Evolutionary conservation across 2,329 filamentous ascomycete species (phyloP).

Genomic region (Metarhizium sp.): DNA sequence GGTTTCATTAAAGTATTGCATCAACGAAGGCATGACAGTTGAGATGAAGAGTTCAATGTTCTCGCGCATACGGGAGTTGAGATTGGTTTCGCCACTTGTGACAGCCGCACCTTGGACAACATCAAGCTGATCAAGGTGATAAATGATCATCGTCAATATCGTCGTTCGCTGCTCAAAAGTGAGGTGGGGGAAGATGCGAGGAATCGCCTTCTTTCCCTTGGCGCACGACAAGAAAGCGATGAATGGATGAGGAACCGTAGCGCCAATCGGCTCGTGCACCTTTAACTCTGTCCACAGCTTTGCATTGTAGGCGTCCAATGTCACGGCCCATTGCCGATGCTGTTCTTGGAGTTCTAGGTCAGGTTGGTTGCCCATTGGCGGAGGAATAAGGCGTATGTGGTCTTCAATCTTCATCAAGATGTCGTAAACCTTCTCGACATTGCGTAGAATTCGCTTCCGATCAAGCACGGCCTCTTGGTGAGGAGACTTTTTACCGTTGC

Average conservation of each 20-base stretch:
- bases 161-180: conserved; percentile 89
- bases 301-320: conserved; percentile 59
- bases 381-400: conserved; percentile 71
- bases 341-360: conserved; percentile 61
- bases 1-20: conserved; percentile 85
- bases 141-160: conserved; percentile 88
- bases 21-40: conserved; percentile 80
- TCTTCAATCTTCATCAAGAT: conserved; percentile 92
- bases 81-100: conserved; percentile 57
- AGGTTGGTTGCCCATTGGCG: conserved; percentile 41
- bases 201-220: conserved; percentile 94
- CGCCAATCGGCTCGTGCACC: conserved; percentile 83
- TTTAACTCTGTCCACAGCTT: conserved; percentile 81
- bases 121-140: conserved; percentile 86
- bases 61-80: conserved; percentile 73
- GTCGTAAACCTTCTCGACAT: conserved; percentile 82
- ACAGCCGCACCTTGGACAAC: conserved; percentile 78
- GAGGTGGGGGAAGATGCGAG: conserved; percentile 88
- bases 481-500: conserved; percentile 34
- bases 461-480: conserved; percentile 47
- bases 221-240: conserved; percentile 90
- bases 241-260: conserved; percentile 76
- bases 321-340: conserved; percentile 62
- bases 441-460: conserved; percentile 71
- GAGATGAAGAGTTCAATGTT: conserved; percentile 86